Evolutionary conservation across 495 filamentous ascomycete species (phyloP), one percentile per base, ranked within the genome.

Genomic region (Clohesyomyces aquaticus): DNA sequence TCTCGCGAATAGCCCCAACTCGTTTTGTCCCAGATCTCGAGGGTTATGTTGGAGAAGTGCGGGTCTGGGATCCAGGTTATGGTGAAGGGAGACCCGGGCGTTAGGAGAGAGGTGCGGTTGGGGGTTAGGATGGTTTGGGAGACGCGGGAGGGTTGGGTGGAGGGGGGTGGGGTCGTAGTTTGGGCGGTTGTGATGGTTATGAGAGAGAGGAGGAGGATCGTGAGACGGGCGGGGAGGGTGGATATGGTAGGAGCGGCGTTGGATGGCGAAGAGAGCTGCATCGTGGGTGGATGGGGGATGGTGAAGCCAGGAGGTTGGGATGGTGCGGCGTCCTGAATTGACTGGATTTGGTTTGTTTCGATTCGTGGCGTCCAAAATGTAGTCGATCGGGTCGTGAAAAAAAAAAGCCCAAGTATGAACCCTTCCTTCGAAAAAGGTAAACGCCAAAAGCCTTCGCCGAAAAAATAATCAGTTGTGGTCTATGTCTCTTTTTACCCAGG

Each of bases 1-100:
- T 59, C 55, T n/a, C 55, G 63, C 12, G n/a, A 26, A 22, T 59
- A 55, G 11, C 63, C 63, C 49, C 49, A 59, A 18, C 49, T 54
- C 1, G 55, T 66, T 18, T 59, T 59, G 23, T 66, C 63, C 63
- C 63, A 66, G 2, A 66, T 26, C 49, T 66, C 53, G 11, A 66
- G 48, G n/a, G 63, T 66, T 1, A 66, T 27, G 38, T 60, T 66
- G 32, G 45, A 45, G 35, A 66, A 66, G 41, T 41, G 43, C 0
- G 35, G 4, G 25, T 59, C 38, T 21, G 63, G 21, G 1, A 1
- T 53, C 63, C 63, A 66, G 22, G 21, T 22, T n/a, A 66, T 60
- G 18, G 48, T 59, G 55, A 46, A 60, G 14, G 12, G 47, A 2
- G 9, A 16, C 1, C 56, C 56, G 29, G 63, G 53, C 1, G 25